phyloP scores from a whole-genome alignment of 164 flowering plant species.

The Annona cherimola region DNA sequence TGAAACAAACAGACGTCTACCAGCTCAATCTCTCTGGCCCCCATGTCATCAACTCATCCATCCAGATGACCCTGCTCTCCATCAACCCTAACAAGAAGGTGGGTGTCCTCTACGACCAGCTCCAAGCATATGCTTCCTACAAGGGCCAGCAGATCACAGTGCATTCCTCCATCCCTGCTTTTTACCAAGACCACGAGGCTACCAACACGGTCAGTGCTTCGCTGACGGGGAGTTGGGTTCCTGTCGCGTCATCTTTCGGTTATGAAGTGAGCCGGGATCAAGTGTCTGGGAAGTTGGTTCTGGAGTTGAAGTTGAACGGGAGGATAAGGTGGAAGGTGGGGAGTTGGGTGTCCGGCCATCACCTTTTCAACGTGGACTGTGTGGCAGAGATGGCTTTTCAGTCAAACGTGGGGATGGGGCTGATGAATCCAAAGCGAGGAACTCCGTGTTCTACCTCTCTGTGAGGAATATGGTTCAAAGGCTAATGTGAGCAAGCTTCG shows the following conservation, averaged over 20 bases:
- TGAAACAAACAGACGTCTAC: constrained; percentile 23
- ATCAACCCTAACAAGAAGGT: constrained; percentile 27
- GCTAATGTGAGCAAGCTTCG: not conserved
- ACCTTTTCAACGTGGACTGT: constrained; percentile 48
- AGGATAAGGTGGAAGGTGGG: constrained; percentile 66
- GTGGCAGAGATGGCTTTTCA: constrained; percentile 15
- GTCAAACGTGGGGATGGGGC: constrained; percentile 5
- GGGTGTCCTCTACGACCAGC: constrained; percentile 29
- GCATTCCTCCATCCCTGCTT: constrained; percentile 21
- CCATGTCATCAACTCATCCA: constrained; percentile 28
- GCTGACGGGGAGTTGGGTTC: constrained; percentile 25
- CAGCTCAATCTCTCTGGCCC: constrained; percentile 24
- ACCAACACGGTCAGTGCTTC: constrained; percentile 18
- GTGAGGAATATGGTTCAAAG: constrained; percentile 5
- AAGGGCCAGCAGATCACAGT: constrained; percentile 30
- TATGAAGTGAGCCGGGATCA: constrained; percentile 50
- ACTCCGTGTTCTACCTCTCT: constrained; percentile 26
- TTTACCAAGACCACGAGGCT: constrained; percentile 30
- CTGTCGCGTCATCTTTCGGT: constrained; percentile 53
- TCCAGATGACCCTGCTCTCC: constrained; percentile 27
- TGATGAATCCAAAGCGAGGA: constrained; percentile 18
- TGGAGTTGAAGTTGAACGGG: constrained; percentile 46
- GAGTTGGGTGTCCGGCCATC: constrained; percentile 55
- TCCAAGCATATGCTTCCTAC: constrained; percentile 26
- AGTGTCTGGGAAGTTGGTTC: constrained; percentile 34